Conservation (phyloP, 805 yeast genomes). For the Metschnikowia amazonensis region DNA sequence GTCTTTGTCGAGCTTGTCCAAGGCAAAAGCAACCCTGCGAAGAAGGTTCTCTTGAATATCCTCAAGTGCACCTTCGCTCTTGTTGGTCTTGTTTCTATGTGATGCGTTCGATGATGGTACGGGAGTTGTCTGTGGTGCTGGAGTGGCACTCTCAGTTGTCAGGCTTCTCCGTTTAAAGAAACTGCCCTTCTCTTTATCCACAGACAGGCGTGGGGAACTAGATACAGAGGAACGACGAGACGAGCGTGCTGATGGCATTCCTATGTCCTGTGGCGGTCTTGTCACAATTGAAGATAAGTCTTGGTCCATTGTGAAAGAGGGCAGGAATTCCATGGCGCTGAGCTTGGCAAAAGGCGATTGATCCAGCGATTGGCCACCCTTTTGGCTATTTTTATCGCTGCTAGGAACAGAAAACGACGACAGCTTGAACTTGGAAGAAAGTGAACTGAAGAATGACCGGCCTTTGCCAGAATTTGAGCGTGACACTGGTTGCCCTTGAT, state of each 20-base stretch:
- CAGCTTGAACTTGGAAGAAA: slow-evolving; percentile 40
- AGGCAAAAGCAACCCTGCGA: slow-evolving; percentile 71
- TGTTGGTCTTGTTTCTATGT: slow-evolving; percentile 44
- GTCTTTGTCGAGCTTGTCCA: slow-evolving; percentile 67
- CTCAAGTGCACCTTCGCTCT: slow-evolving; percentile 31
- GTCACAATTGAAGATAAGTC: slow-evolving; percentile 23
- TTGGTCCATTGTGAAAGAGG: slow-evolving; percentile 12
- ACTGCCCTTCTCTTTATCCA: slow-evolving; percentile 15
- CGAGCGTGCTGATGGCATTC: slow-evolving; percentile 15
- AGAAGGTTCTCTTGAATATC: slow-evolving; percentile 36
- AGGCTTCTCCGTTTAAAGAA: slow-evolving; percentile 20
- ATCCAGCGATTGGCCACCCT: slow-evolving; percentile 1
- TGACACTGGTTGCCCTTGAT: not conserved
- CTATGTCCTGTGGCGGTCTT: slow-evolving; percentile 27
- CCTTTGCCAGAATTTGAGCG: slow-evolving; percentile 13
- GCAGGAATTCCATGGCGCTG: slow-evolving; percentile 6
- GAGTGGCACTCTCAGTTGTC: slow-evolving; percentile 3
- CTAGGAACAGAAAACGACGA: slow-evolving; percentile 7
- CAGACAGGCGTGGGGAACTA: slow-evolving; percentile 13
- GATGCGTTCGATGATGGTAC: slow-evolving; percentile 6
- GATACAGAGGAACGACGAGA: slow-evolving; percentile 10
- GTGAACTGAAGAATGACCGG: slow-evolving; percentile 32
- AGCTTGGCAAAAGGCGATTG: slow-evolving; percentile 3
- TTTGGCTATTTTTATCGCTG: slow-evolving; percentile 6
- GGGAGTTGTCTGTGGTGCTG: not conserved